Evolutionary conservation across 2,329 filamentous ascomycete genomes (phyloP).

Genomic region (Talaromyces funiculosus): DNA sequence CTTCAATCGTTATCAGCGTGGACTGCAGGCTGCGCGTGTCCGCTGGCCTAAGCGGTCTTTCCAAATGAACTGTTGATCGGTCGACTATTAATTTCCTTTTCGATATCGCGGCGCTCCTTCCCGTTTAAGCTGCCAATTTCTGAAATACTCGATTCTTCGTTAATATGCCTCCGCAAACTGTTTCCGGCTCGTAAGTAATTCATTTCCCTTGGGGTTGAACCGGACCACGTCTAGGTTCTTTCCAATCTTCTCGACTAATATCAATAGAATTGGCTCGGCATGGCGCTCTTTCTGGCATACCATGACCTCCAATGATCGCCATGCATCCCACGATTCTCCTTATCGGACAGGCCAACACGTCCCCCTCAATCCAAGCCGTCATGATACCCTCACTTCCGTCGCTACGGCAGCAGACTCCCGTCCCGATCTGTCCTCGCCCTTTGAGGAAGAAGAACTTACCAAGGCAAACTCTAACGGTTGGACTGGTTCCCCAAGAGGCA

Average conservation of each 20-base stretch:
- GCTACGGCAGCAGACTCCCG: conserved; percentile 83
- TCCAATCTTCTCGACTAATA: conserved; percentile 5
- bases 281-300: conserved; percentile 95
- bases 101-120: not conserved
- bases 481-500: conserved; percentile 50
- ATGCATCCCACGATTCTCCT: conserved; percentile 88
- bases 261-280: conserved; percentile 58
- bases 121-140: not conserved
- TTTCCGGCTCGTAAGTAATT: conserved; percentile 13
- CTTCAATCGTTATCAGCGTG: not conserved
- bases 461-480: conserved; percentile 56
- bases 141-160: not conserved
- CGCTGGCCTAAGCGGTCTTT: conserved; percentile 7
- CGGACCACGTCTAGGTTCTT: not conserved
- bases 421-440: conserved; percentile 72
- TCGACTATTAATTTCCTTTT: conserved; percentile 1
- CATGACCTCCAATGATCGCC: conserved; percentile 71
- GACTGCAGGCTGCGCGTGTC: conserved; percentile 12
- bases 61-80: conserved; percentile 14
- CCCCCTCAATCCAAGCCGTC: conserved; percentile 74
- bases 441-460: conserved; percentile 62
- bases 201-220: not conserved
- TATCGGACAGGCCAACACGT: conserved; percentile 88
- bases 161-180: conserved; percentile 14
- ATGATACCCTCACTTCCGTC: conserved; percentile 78